These are phyloP conservation scores for Fusarium siculi DNA, from an alignment of 2,329 filamentous ascomycete species.

Conservation along the genomic window DNA sequence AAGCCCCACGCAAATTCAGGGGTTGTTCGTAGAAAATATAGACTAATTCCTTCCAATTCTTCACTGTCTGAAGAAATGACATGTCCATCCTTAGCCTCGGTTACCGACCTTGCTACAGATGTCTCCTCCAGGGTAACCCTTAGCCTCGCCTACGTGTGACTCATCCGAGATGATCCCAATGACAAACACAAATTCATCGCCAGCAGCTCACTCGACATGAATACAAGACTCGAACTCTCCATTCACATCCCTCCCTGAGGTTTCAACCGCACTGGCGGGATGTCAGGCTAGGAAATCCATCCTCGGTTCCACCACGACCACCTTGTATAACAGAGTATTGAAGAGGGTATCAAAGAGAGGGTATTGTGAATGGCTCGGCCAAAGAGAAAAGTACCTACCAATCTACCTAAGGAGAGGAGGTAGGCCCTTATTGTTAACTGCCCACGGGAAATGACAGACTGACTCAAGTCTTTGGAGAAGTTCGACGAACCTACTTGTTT, in stretches of 20 bases:
- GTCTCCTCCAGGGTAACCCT: not conserved
- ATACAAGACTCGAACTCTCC: conserved; percentile 15
- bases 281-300: conserved; percentile 1
- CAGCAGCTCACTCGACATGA: conserved; percentile 25
- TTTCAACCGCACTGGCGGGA: conserved; percentile 13
- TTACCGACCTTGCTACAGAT: not conserved
- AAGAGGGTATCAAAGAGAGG: conserved; percentile 28
- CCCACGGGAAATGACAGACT: not conserved
- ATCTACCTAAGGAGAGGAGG: conserved; percentile 3
- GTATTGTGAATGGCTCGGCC: not conserved
- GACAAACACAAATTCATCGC: not conserved
- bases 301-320: conserved; percentile 24
- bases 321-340: conserved; percentile 23
- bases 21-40: not conserved
- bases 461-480: not conserved
- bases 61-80: not conserved
- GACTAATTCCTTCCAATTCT: not conserved
- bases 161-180: conserved; percentile 1
- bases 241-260: conserved; percentile 27
- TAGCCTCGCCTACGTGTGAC: conserved; percentile 6
- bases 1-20: no score
- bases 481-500: not conserved
- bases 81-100: not conserved
- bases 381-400: conserved; percentile 16
- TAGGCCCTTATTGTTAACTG: not conserved